phyloP scores from a whole-genome alignment of 176 grass and related monocot genomes.

The Oryza australiensis region DNA sequence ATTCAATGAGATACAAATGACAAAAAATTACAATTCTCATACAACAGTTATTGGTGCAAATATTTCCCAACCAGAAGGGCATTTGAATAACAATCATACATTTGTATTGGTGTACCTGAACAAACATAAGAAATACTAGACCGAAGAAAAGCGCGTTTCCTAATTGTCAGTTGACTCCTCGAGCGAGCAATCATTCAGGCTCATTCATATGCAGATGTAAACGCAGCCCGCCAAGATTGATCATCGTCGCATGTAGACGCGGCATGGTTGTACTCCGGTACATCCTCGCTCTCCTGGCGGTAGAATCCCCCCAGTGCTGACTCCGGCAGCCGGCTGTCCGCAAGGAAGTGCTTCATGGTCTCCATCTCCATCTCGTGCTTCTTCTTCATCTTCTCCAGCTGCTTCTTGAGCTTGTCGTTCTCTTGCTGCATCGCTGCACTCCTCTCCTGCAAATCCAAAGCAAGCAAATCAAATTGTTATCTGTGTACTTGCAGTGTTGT shows the following conservation, averaged over 20 bases:
- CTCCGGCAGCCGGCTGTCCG: slow-evolving; percentile 84
- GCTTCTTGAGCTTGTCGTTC: slow-evolving; percentile 81
- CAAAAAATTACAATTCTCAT: slow-evolving; percentile 24
- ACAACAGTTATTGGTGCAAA: slow-evolving; percentile 3
- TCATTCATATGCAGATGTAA: slow-evolving; percentile 65
- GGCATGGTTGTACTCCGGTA: slow-evolving; percentile 24
- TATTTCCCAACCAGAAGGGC: slow-evolving; percentile 1
- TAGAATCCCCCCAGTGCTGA: slow-evolving; percentile 73
- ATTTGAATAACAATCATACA: slow-evolving; percentile 9
- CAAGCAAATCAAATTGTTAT: background rate
- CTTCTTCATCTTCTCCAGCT: slow-evolving; percentile 84
- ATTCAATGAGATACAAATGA: background rate
- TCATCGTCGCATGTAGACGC: slow-evolving; percentile 44
- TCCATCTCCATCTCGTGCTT: slow-evolving; percentile 83
- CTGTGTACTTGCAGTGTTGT: background rate
- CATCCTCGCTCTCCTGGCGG: slow-evolving; percentile 37
- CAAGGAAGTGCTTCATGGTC: slow-evolving; percentile 94
- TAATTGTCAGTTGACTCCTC: slow-evolving; percentile 47
- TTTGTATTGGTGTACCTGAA: slow-evolving; percentile 16
- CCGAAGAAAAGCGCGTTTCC: background rate
- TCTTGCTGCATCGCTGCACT: slow-evolving; percentile 55
- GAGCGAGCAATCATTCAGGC: slow-evolving; percentile 1
- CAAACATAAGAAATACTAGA: background rate
- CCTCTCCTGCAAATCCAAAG: slow-evolving; percentile 57
- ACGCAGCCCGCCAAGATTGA: slow-evolving; percentile 83